Evolutionary conservation across 495 filamentous ascomycete genomes (phyloP).

Genomic region (Neohortaea acidophila): DNA sequence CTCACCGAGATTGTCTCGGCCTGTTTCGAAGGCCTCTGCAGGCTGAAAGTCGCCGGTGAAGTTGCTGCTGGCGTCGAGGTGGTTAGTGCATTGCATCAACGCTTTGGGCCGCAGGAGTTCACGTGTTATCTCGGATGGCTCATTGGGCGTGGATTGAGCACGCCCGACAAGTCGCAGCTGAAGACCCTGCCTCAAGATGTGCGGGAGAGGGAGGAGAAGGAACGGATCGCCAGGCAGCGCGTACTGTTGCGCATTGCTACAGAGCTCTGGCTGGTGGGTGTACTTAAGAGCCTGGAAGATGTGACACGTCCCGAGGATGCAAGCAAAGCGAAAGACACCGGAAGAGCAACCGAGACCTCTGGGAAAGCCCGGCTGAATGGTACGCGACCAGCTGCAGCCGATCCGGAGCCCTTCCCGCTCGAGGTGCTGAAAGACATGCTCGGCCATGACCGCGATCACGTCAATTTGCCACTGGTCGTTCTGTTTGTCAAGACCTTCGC

Average conservation of each 20-base stretch:
- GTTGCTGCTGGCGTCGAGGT: conserved; percentile 86
- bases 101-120: conserved; percentile 82
- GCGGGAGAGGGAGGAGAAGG: conserved; percentile 90
- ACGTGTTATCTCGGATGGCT: conserved; percentile 86
- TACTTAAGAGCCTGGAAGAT: conserved; percentile 78
- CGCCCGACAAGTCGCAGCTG: conserved; percentile 73
- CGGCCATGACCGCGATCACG: conserved; percentile 81
- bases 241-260: conserved; percentile 78
- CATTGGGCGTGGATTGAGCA: conserved; percentile 78
- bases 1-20: conserved; percentile 97
- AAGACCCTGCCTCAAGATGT: conserved; percentile 67
- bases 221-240: conserved; percentile 72
- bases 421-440: conserved; percentile 94
- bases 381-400: conserved; percentile 22
- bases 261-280: conserved; percentile 89
- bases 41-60: conserved; percentile 75
- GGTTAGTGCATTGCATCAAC: conserved; percentile 85
- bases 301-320: conserved; percentile 71
- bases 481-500: conserved; percentile 90
- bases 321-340: conserved; percentile 44
- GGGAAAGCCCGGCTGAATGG: conserved; percentile 39
- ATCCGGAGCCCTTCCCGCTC: conserved; percentile 71
- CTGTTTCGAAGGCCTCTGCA: conserved; percentile 88
- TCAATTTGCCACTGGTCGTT: conserved; percentile 78
- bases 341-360: conserved; percentile 30